phyloP scores from a whole-genome alignment of 176 grass and related monocot species.

The Oryza meyeriana region DNA sequence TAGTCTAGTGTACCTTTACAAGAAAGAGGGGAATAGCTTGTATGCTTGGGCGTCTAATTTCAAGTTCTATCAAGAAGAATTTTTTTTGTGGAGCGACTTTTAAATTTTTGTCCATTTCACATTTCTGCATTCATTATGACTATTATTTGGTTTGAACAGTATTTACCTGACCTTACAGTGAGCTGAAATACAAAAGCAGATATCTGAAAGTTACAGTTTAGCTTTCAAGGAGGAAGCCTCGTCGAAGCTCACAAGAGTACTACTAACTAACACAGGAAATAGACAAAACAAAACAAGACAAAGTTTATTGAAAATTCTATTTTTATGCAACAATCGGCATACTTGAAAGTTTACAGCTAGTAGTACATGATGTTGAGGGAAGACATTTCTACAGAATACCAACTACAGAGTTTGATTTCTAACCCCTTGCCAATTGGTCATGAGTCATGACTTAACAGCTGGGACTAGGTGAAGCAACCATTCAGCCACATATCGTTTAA shows the following conservation, averaged over 20 bases:
- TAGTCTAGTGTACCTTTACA: not conserved
- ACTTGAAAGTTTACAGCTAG: not conserved
- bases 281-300: not conserved
- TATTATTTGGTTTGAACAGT: not conserved
- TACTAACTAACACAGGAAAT: not conserved
- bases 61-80: not conserved
- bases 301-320: not conserved
- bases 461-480: not conserved
- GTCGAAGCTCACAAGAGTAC: not conserved
- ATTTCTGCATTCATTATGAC: not conserved
- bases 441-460: not conserved
- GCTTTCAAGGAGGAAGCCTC: constrained; percentile 12
- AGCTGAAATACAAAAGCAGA: too few species aligned
- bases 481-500: not conserved
- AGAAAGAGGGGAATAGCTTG: not conserved
- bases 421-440: not conserved
- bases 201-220: not conserved
- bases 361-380: not conserved
- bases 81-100: not conserved
- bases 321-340: not conserved
- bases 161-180: not conserved
- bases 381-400: constrained; percentile 12
- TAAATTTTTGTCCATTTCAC: not conserved
- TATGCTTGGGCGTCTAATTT: not conserved
- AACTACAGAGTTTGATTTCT: not conserved